These are phyloP conservation scores for Populus hybrid DNA, from an alignment of 441 rosid species.

Conservation along the genomic window DNA sequence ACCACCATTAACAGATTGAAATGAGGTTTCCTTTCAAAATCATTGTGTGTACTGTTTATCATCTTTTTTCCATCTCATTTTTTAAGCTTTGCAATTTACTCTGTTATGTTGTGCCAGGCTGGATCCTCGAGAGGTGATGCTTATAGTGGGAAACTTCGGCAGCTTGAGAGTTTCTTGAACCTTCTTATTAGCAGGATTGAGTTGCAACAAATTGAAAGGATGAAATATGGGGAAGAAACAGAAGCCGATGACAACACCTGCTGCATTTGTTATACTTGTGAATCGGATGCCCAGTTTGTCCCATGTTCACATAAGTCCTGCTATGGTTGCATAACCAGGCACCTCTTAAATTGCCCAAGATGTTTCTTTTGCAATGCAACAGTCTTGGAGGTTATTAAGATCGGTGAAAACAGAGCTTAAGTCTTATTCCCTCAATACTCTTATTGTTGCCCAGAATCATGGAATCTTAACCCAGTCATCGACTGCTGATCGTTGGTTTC, in stretches of 20 bases:
- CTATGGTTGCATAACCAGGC: slow-evolving; percentile 92
- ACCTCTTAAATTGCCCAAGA: slow-evolving; percentile 84
- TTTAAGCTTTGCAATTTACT: neutral
- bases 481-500: neutral
- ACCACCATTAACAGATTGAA: neutral
- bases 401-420: slow-evolving; percentile 19
- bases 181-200: slow-evolving; percentile 50
- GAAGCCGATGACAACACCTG: slow-evolving; percentile 61
- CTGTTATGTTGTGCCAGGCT: slow-evolving; percentile 42
- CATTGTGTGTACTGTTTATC: neutral
- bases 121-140: slow-evolving; percentile 61
- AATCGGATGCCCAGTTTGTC: slow-evolving; percentile 70
- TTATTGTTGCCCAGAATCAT: neutral
- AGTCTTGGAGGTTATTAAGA: slow-evolving; percentile 55
- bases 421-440: neutral
- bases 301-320: slow-evolving; percentile 92
- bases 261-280: slow-evolving; percentile 78
- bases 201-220: slow-evolving; percentile 35
- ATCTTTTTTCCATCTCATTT: neutral
- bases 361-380: slow-evolving; percentile 98
- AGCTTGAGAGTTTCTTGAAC: slow-evolving; percentile 63
- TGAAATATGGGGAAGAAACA: slow-evolving; percentile 28
- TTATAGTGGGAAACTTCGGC: slow-evolving; percentile 47
- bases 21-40: neutral
- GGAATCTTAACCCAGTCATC: neutral